Conservation (phyloP, 2,329 filamentous ascomycete genomes). For the Plenodomus biglobosus region DNA sequence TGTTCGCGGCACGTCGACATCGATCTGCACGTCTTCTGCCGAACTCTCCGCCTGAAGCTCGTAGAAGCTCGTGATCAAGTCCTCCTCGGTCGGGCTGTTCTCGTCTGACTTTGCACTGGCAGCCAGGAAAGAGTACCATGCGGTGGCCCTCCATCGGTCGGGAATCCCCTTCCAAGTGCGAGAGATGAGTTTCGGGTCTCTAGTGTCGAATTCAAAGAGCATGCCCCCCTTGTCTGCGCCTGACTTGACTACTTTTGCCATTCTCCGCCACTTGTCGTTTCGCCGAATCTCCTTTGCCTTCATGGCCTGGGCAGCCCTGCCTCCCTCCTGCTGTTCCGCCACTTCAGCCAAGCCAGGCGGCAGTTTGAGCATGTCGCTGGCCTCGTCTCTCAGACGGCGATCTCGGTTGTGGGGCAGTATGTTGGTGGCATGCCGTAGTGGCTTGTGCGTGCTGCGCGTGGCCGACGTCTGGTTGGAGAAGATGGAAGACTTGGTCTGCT, state of each 20-base stretch:
- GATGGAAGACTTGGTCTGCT: slow-evolving; percentile 45
- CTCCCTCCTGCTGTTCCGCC: slow-evolving; percentile 49
- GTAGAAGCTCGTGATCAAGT: slow-evolving; percentile 71
- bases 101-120: slow-evolving; percentile 69
- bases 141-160: slow-evolving; percentile 88
- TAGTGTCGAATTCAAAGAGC: slow-evolving; percentile 77
- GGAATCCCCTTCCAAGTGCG: slow-evolving; percentile 98
- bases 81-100: slow-evolving; percentile 65
- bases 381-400: slow-evolving; percentile 59
- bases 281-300: slow-evolving; percentile 62
- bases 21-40: slow-evolving; percentile 93
- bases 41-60: slow-evolving; percentile 72
- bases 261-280: slow-evolving; percentile 68
- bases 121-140: slow-evolving; percentile 91
- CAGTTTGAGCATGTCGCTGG: slow-evolving; percentile 65
- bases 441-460: slow-evolving; percentile 43
- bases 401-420: slow-evolving; percentile 56
- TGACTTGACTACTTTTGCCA: slow-evolving; percentile 56
- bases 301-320: slow-evolving; percentile 51
- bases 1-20: slow-evolving; percentile 92
- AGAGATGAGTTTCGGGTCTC: slow-evolving; percentile 76
- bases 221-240: slow-evolving; percentile 60
- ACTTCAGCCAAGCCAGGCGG: slow-evolving; percentile 56
- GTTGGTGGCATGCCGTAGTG: slow-evolving; percentile 57
- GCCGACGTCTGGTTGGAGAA: slow-evolving; percentile 46